A percentile compares a stretch with the other conserved stretches of the same genome.
Conservation (phyloP, 345 rosid species). For the Anastatica hierochuntica region DNA sequence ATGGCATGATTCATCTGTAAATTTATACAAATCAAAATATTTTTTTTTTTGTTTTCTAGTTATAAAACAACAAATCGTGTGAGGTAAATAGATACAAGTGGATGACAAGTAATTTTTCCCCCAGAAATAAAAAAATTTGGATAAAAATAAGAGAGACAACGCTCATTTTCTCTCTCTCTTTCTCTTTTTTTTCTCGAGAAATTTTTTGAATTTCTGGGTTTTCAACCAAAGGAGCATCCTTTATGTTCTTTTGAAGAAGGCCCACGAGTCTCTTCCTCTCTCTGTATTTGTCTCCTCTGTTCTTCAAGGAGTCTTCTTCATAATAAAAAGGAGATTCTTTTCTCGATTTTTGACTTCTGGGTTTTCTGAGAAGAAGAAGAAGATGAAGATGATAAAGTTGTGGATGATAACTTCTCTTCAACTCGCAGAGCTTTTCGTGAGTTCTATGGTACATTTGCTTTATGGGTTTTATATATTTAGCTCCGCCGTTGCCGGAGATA, state of each 20-base stretch:
- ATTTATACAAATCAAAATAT: conserved; percentile 18
- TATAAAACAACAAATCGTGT: not conserved
- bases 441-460: conserved; percentile 64
- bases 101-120: too few species aligned
- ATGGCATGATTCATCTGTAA: too few species aligned
- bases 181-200: conserved; percentile 18
- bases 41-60: too few species aligned
- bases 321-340: not conserved
- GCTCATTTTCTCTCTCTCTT: conserved; percentile 15
- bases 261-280: not conserved
- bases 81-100: too few species aligned
- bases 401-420: conserved; percentile 60
- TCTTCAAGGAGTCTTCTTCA: conserved; percentile 4
- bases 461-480: conserved; percentile 85
- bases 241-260: conserved; percentile 20
- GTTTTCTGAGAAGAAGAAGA: not conserved
- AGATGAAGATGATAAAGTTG: conserved; percentile 45
- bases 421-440: conserved; percentile 69
- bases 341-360: not conserved
- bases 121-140: not conserved
- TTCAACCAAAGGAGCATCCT: conserved; percentile 15
- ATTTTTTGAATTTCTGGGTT: conserved; percentile 18
- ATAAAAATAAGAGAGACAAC: conserved; percentile 15
- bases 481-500: conserved; percentile 85
- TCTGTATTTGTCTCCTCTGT: conserved; percentile 16